A percentile compares a stretch with the other conserved stretches of the same genome.
Conservation (phyloP, 345 rosid genomes). For the Aquilaria sinensis region DNA sequence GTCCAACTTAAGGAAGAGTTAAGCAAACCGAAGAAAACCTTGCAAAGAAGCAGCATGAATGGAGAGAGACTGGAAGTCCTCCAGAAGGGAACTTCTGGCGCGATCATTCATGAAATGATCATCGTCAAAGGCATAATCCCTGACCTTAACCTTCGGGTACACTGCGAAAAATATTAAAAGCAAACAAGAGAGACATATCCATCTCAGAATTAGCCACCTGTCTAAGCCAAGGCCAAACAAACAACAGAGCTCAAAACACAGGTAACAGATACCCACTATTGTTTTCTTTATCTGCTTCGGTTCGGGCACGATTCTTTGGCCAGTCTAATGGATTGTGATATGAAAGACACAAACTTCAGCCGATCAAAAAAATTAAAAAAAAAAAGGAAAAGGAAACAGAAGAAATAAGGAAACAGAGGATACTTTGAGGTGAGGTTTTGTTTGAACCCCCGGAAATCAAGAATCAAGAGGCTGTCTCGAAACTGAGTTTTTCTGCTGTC, state of each 20-base stretch:
- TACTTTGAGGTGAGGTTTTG: not conserved
- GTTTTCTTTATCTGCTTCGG: constrained; percentile 10
- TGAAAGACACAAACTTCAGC: not conserved
- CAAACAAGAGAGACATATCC: not conserved
- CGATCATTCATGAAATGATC: constrained; percentile 13
- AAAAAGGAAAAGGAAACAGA: constrained; percentile 3
- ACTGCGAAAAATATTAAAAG: constrained; percentile 21
- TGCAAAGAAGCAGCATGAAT: constrained; percentile 36
- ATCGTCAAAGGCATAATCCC: constrained; percentile 25
- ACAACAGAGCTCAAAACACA: not conserved
- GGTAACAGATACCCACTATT: constrained; percentile 14
- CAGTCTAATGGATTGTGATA: not conserved
- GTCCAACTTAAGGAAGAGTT: too few relatives aligned
- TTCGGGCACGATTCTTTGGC: constrained; percentile 7
- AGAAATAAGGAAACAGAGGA: not conserved
- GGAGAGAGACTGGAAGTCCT: constrained; percentile 43
- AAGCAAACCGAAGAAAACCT: constrained; percentile 20
- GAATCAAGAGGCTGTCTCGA: too few relatives aligned
- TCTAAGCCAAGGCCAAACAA: not conserved
- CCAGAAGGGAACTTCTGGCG: constrained; percentile 31
- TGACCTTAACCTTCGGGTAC: constrained; percentile 59
- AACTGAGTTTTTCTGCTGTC: too few relatives aligned
- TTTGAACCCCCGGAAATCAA: too few relatives aligned
- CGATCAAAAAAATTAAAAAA: not conserved
- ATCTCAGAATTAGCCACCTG: constrained; percentile 8